A percentile compares a stretch with the other conserved stretches of the same genome.
Conservation (phyloP, 176 grass and related monocot genomes). For the Eleusine coracana region DNA sequence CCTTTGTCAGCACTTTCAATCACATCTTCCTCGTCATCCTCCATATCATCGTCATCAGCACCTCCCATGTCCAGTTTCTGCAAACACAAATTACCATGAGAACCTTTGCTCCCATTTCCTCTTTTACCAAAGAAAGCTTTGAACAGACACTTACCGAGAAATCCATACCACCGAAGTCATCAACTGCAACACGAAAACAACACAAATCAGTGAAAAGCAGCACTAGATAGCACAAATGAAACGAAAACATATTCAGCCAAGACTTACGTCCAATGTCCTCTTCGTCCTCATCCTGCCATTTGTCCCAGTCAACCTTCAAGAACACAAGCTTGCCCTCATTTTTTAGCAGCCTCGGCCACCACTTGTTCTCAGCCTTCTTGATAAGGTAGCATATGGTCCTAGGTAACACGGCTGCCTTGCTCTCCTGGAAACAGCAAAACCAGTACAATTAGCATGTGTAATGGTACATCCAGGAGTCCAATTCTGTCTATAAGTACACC, state of each 20-base stretch:
- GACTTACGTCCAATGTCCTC: constrained; percentile 64
- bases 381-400: constrained; percentile 88
- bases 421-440: constrained; percentile 60
- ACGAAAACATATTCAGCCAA: constrained; percentile 11
- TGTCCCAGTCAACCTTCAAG: constrained; percentile 95
- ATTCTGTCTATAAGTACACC: neutral
- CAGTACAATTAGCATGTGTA: neutral
- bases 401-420: constrained; percentile 63
- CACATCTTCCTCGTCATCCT: constrained; percentile 59
- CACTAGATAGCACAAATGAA: neutral
- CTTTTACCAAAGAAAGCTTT: neutral
- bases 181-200: constrained; percentile 47
- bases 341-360: constrained; percentile 85
- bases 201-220: neutral
- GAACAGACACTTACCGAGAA: constrained; percentile 62
- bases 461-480: neutral
- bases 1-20: constrained; percentile 55
- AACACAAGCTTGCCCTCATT: constrained; percentile 69
- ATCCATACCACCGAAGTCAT: constrained; percentile 82
- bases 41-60: constrained; percentile 60
- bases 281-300: constrained; percentile 97
- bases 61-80: constrained; percentile 83
- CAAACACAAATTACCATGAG: constrained; percentile 43
- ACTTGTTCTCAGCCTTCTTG: constrained; percentile 73
- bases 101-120: neutral